Evolutionary conservation across 192 early-diverging fungal species (phyloP), one percentile per base, ranked within the genome.

Genomic region (Coemansia sp.): DNA sequence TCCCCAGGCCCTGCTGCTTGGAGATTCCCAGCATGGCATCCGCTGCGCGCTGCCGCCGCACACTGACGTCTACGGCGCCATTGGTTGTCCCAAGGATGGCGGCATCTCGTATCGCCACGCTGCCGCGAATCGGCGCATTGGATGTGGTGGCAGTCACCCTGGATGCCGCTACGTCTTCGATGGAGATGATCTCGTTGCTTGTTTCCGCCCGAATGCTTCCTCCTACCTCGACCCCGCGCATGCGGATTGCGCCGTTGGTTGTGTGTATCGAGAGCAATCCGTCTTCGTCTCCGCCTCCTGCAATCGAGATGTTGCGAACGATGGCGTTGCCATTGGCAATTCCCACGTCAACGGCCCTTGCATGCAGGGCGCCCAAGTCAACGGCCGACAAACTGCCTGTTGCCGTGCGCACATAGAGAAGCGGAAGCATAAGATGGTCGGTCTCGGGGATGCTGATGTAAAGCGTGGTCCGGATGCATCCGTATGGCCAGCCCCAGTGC

Each of bases 381-480:
- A 72, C 16, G 5, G 60, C 54, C 0, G 37, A 16, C 25, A 72
- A 40, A 13, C 40, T 12, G 10, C 78, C 78, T 1, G 63, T 20
- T 13, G 66, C 67, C 4, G 73, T 64, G 2, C 51, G 40, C 0
- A 81, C 39, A 38, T 64, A 40, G 3, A 78, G 65, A 5, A 7
- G 44, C 32, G 20, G 42, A 37, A 49, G 37, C 14, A 16, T 16
- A 11, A 0, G 13, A 5, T 12, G 43, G 12, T 19, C 45, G 0
- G n/a, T 44, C 0, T 13, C 17, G 0, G 78, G 78, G 1, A 67
- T 20, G 38, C 38, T 50, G 25, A 81, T 43, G 16, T 63, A 60
- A 5, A 81, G 57, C 16, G 65, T 72, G 3, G 70, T 60, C 0
- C 78, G 69, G 5, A 81, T 61, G 11, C 78, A 81, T 32, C 65